A percentile compares a stretch with the other conserved stretches of the same genome.
phyloP scores from a whole-genome alignment of 1,284 basidiomycete species.

The Lentinula novae-zelandiae region DNA sequence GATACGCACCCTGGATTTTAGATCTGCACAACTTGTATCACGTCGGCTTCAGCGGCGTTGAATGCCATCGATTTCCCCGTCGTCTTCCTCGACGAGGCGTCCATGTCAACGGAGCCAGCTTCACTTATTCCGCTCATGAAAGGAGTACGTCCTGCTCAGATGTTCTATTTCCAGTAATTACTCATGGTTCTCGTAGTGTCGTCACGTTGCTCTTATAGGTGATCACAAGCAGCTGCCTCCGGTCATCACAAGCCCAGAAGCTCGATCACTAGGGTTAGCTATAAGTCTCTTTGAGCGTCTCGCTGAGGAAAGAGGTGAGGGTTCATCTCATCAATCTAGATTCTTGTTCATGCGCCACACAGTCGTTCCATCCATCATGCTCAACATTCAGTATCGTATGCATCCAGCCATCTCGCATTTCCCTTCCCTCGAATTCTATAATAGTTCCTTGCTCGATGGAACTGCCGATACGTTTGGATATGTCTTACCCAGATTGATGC shows the following conservation, averaged over 20 bases:
- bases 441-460: conserved; percentile 66
- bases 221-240: conserved; percentile 98
- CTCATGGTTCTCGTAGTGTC: conserved; percentile 44
- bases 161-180: conserved; percentile 9
- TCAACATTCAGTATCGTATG: conserved; percentile 94
- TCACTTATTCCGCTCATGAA: conserved; percentile 86
- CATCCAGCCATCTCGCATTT: conserved; percentile 87
- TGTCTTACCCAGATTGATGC: conserved; percentile 47
- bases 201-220: conserved; percentile 86
- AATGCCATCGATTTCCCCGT: conserved; percentile 85
- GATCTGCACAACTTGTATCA: conserved; percentile 85
- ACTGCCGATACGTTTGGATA: conserved; percentile 58
- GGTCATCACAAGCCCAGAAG: conserved; percentile 74
- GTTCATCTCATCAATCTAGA: conserved; percentile 16
- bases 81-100: conserved; percentile 93
- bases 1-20: conserved; percentile 23
- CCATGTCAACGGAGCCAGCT: conserved; percentile 93
- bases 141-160: conserved; percentile 54
- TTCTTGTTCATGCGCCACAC: conserved; percentile 13
- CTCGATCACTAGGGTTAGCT: conserved; percentile 67
- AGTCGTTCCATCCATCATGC: conserved; percentile 83
- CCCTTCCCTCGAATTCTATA: conserved; percentile 83
- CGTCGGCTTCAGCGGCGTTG: conserved; percentile 56
- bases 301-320: conserved; percentile 71
- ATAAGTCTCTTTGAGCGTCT: conserved; percentile 88